Evolutionary conservation across 228 moss, liverwort and hornwort genomes (phyloP), one percentile per base, ranked within the genome.

Genomic region (Sphagnum magellanicum): DNA sequence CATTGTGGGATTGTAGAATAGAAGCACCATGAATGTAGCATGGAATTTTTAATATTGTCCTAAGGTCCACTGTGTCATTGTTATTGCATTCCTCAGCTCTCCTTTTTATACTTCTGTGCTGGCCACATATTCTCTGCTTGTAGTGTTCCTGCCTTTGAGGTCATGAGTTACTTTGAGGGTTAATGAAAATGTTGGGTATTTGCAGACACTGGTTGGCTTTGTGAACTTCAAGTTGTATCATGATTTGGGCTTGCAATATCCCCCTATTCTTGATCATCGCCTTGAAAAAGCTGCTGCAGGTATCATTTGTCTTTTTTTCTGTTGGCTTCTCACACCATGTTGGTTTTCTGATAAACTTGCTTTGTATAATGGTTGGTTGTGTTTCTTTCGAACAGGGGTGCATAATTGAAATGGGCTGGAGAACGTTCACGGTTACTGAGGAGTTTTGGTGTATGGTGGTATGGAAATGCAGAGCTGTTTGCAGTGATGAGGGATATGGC

Each of bases 201-300:
- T 59, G 66, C 79, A 79, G 77, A 92, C 91, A 14, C 70, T 98
- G 47, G 81, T 86, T 4, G 92, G 94, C 4, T 98, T 94, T 64
- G 93, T 98, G 65, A 98, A 98, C 74, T 92, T 98, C 81, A 98
- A 98, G 87, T 87, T 98, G 8, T 98, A 98, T 72, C 98, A 94
- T 52, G 85, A 90, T 50, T 79, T 92, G 62, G 98, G 94, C 51
- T 74, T 93, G 58, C 82, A 79, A 63, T 98, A 98, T 70, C 98
- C 98, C 49, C 93, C 94, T 11, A 47, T 84, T 57, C 81, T 90
- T 7, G 83, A 90, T 61, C 78, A 69, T 8, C 74, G 72, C 16
- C 74, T 87, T 16, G 92, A 89, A 72, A 83, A 79, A 73, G 90
- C 87, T 8, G 80, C 85, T 50, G 85, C 68, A 72, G 78, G 78